Percentiles rank a stretch among this genome's conserved stretches.
Conservation (phyloP, 1,139 yeast species). For the Yamadazyma spencermartinsiae region DNA sequence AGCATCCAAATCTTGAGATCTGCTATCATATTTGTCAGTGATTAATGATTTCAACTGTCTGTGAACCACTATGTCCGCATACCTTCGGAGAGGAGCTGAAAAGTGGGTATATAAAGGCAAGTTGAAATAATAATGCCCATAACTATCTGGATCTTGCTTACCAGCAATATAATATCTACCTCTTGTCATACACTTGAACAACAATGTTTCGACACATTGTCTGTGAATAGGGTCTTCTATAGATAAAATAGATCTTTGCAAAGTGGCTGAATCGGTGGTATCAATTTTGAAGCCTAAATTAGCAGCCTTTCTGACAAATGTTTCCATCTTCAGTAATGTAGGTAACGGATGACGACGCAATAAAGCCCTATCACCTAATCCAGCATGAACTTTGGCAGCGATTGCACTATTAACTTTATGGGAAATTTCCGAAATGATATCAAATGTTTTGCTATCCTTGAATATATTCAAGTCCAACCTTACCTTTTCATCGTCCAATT, state of each 20-base stretch:
- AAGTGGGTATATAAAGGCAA: conserved; percentile 89
- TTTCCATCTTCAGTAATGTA: conserved; percentile 75
- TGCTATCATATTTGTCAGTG: conserved; percentile 23
- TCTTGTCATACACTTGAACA: conserved; percentile 80
- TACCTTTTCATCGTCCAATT: conserved; percentile 82
- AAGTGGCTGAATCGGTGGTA: conserved; percentile 69
- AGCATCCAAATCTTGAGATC: conserved; percentile 56
- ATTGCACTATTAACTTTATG: conserved; percentile 83
- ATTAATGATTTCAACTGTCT: conserved; percentile 80
- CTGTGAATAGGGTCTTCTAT: conserved; percentile 67
- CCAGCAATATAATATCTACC: conserved; percentile 91
- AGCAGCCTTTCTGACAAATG: conserved; percentile 69
- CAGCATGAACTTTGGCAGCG: conserved; percentile 77
- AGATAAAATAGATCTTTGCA: conserved; percentile 68
- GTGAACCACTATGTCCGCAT: conserved; percentile 90
- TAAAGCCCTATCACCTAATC: conserved; percentile 76
- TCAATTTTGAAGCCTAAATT: conserved; percentile 71
- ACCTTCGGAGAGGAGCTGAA: conserved; percentile 88
- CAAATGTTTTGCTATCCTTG: conserved; percentile 57
- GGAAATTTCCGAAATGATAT: conserved; percentile 71
- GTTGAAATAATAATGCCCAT: conserved; percentile 78
- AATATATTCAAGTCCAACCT: conserved; percentile 72
- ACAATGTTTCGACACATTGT: conserved; percentile 73
- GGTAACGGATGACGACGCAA: conserved; percentile 90
- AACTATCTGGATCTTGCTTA: conserved; percentile 75